Evolutionary conservation across 169 alveolate species (phyloP), one percentile per base, ranked within the genome.

Genomic region (Eimeria maxima): DNA sequence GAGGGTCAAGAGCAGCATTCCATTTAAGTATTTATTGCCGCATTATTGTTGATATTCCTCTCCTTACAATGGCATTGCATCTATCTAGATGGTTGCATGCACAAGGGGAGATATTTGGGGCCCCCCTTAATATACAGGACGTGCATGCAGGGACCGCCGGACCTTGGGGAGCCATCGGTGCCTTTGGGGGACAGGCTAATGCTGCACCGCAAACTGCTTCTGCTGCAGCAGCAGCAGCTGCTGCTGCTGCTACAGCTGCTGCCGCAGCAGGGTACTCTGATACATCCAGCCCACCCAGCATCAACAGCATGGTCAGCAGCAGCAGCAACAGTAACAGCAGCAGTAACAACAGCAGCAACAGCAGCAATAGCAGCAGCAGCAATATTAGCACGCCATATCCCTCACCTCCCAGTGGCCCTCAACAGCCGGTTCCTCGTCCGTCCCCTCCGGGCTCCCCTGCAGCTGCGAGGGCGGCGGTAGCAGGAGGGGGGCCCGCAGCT

Each of bases 351-450:
- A 81, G 71, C 90, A 53, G 90, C 90, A 50, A 65, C 90, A 50
- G 4, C 69, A 80, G 69, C 90, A 80, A 65, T 73, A 81, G 90
- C 90, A 81, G 45, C 90, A 81, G 50, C 90, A 53, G 71, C 90
- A 81, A 47, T 42, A 53, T n/a, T 74, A 81, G 73, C 90, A 81
- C 88, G 65, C 60, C 65, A 33, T 22, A 14, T 65, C 53, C 65
- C 88, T 76, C 88, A 38, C 90, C 90, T n/a, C 90, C 90, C 16
- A 50, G 73, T 16, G 73, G 33, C n/a, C 63, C 87, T 1, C 38
- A 33, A 13, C 87, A 16, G 13, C 60, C 87, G 29, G 16, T 13
- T 13, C 87, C 87, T 29, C 69, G n/a, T 73, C 88, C 60, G 11
- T 14, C 8, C 63, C 60, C 65, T 50, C 44, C 18, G 38, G 65